Evolutionary conservation across 1,284 basidiomycete genomes (phyloP).

Genomic region (Cryptococcus sp.): DNA sequence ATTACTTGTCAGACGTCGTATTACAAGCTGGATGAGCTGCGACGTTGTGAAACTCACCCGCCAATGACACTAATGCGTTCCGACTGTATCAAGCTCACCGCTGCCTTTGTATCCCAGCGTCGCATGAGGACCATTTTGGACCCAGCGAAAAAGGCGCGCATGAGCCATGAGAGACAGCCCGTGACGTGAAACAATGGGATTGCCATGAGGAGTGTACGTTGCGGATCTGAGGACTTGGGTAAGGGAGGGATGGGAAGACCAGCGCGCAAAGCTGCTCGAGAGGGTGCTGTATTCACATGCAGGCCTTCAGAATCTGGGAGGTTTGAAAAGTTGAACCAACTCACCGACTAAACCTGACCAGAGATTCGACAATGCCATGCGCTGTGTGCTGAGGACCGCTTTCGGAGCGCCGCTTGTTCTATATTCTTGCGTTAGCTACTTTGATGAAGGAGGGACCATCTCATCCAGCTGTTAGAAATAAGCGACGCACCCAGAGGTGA

Average conservation of each 20-base stretch:
- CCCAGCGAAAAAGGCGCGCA: slow-evolving; percentile 40
- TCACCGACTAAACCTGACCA: slow-evolving; percentile 35
- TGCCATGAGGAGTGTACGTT: slow-evolving; percentile 37
- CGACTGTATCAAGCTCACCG: slow-evolving; percentile 29
- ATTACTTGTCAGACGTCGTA: neutral
- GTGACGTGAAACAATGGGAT: slow-evolving; percentile 51
- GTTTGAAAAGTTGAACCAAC: slow-evolving; percentile 2
- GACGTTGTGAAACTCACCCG: slow-evolving; percentile 30
- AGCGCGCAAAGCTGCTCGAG: slow-evolving; percentile 38
- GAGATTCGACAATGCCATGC: slow-evolving; percentile 40
- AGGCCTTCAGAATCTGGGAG: neutral
- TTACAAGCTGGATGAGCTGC: neutral
- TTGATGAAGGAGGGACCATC: too few relatives aligned
- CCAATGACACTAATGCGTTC: slow-evolving; percentile 43
- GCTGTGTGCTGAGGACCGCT: slow-evolving; percentile 46
- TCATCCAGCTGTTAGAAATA: neutral
- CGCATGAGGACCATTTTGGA: slow-evolving; percentile 42
- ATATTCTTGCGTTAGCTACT: neutral
- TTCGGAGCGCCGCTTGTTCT: slow-evolving; percentile 44
- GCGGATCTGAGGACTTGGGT: slow-evolving; percentile 26
- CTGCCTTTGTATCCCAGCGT: slow-evolving; percentile 39
- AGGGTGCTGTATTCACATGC: slow-evolving; percentile 23
- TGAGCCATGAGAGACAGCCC: slow-evolving; percentile 44
- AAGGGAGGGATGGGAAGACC: slow-evolving; percentile 30
- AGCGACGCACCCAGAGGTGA: slow-evolving; percentile 39